Conservation (phyloP, 495 filamentous ascomycete species). For the Lasiosphaeria miniovina region DNA sequence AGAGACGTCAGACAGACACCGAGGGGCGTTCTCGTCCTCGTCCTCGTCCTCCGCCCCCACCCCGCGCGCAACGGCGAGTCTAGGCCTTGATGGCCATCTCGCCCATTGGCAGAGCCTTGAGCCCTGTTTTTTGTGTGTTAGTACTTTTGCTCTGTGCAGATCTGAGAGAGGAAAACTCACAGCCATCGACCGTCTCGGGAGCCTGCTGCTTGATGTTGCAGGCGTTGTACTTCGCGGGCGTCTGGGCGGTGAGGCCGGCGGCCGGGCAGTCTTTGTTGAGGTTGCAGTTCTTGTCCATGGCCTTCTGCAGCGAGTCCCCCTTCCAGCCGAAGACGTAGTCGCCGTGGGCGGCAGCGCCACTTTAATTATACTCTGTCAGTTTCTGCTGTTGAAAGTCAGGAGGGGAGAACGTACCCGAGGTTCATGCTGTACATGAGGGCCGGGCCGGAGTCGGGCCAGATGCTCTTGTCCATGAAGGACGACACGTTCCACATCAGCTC, state of each 20-base stretch:
- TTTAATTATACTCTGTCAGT: conserved; percentile 7
- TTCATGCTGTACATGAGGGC: conserved; percentile 52
- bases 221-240: conserved; percentile 43
- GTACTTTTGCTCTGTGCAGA: neutral
- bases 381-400: neutral
- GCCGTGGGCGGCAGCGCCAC: conserved; percentile 57
- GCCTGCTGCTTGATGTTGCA: conserved; percentile 49
- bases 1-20: too few relatives aligned
- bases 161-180: conserved; percentile 31
- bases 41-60: too few relatives aligned
- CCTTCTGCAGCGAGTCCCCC: conserved; percentile 58
- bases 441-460: conserved; percentile 58
- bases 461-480: conserved; percentile 49
- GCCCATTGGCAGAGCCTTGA: conserved; percentile 51
- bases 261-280: conserved; percentile 48
- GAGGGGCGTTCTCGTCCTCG: too few relatives aligned
- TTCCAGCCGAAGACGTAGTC: conserved; percentile 85
- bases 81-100: conserved; percentile 53
- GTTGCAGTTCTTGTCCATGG: conserved; percentile 59
- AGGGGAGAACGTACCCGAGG: conserved; percentile 39
- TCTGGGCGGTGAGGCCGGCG: conserved; percentile 45
- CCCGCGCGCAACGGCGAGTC: too few relatives aligned
- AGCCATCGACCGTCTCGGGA: conserved; percentile 50
- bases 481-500: conserved; percentile 64
- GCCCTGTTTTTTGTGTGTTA: conserved; percentile 31